Base-by-base conservation (phyloP, 305 asterid genomes). In the Fraxinus sp. region DNA sequence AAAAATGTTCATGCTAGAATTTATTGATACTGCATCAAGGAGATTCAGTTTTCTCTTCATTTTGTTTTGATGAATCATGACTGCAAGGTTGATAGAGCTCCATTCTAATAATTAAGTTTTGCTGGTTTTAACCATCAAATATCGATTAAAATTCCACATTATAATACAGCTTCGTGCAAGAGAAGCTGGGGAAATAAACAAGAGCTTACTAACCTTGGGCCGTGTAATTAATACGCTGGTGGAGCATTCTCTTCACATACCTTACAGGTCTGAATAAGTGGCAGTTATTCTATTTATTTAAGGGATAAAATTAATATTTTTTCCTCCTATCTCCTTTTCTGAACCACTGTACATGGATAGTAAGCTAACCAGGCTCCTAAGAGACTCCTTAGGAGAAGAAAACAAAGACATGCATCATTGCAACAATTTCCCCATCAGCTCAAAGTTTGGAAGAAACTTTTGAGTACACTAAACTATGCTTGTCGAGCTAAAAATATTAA, bases 171-270 rank as follows among this genome's bases (percentile, higher is more conserved):
- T 89, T 59, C 98, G 97, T 84, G 98, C 98, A 82, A 90, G 98
- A 86, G 98, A 94, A 90, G 97, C 97, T 3, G 98, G 98, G 81
- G 96, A 94, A 86, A 92, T 94, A 87, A 94, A 94, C 87, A 94
- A 94, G 90, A 92, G 98, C 87, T 90, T 94, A 81, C 91, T 94
- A 36, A 92, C 98, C 14, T 86, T 94, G 85, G 98, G 98, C 35
- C 96, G 96, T 30, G 97, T 92, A 85, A 94, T 94, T 81, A 91
- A 90, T 84, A 91, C 96, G 79, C 85, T 94, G 87, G 96, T 90
- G 87, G 98, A 94, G 85, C 98, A 91, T 86, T 91, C 96, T 77
- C 89, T 87, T 88, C 98, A 94, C 85, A 68, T 92, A 82, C 98
- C 97, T 84, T 94, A 92, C 92, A 92, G 98, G 98, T 91, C 79